Conservation (phyloP, 148 eudicot genomes). For the Nepenthes gracilis region DNA sequence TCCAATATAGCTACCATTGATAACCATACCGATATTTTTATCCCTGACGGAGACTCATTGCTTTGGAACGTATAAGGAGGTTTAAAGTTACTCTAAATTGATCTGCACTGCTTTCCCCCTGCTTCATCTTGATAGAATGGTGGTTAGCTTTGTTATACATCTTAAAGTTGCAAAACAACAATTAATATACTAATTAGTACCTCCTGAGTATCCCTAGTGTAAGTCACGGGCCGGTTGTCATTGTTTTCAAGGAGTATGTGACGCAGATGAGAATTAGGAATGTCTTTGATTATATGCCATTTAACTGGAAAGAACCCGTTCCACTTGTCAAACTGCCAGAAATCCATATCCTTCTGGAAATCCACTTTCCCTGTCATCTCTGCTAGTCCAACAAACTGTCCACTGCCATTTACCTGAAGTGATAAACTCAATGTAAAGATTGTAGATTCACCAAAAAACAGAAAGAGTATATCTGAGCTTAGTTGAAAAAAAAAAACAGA, state of each 20-base stretch:
- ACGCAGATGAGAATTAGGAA: constrained; percentile 60
- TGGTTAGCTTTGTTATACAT: too few relatives aligned
- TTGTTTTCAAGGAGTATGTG: constrained; percentile 87
- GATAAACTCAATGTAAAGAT: background rate
- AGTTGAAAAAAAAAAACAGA: background rate
- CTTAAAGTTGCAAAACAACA: too few relatives aligned
- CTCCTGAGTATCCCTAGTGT: constrained; percentile 92
- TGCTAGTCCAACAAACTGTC: constrained; percentile 92
- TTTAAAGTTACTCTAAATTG: too few relatives aligned
- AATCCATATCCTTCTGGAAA: constrained; percentile 69
- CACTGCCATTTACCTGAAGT: constrained; percentile 84
- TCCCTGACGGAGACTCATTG: background rate
- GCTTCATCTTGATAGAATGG: too few relatives aligned
- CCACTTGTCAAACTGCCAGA: constrained; percentile 99
- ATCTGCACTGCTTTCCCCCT: too few relatives aligned
- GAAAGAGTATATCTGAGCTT: background rate
- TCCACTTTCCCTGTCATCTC: constrained; percentile 87
- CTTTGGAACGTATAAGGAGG: too few relatives aligned
- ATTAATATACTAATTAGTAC: constrained; percentile 15
- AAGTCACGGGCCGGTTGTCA: constrained; percentile 72
- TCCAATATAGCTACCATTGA: too few relatives aligned
- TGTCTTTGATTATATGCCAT: constrained; percentile 89
- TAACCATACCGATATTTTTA: too few relatives aligned
- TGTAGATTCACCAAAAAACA: background rate
- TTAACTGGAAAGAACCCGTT: constrained; percentile 85